Evolutionary conservation across 257 asterid genomes (phyloP).

Genomic region (Scutellaria galericulata): DNA sequence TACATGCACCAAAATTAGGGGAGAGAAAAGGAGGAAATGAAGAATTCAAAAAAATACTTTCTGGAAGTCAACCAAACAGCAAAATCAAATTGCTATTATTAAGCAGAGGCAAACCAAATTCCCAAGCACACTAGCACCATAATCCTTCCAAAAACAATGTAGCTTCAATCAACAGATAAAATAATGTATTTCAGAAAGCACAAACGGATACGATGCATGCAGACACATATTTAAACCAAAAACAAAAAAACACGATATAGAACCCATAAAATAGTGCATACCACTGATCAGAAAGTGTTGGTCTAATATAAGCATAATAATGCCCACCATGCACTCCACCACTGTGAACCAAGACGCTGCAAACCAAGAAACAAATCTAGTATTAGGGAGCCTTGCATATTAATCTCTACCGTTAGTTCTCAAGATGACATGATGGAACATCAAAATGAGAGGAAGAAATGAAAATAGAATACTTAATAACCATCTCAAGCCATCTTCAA

Average conservation of each 20-base stretch:
- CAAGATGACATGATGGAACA: not conserved
- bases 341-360: slow-evolving; percentile 65
- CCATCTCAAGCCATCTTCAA: slow-evolving; percentile 7
- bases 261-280: slow-evolving; percentile 33
- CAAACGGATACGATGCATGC: not conserved
- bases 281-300: slow-evolving; percentile 66
- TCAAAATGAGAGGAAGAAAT: slow-evolving; percentile 14
- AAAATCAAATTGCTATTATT: slow-evolving; percentile 16
- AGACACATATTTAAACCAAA: not conserved
- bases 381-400: not conserved
- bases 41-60: not conserved
- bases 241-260: slow-evolving; percentile 23
- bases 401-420: slow-evolving; percentile 16
- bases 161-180: slow-evolving; percentile 14
- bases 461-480: slow-evolving; percentile 25
- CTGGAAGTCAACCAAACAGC: not conserved
- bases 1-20: not conserved
- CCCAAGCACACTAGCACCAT: slow-evolving; percentile 15
- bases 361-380: slow-evolving; percentile 30
- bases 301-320: slow-evolving; percentile 63
- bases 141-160: slow-evolving; percentile 27
- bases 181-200: slow-evolving; percentile 21
- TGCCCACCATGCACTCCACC: slow-evolving; percentile 75
- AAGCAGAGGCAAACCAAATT: slow-evolving; percentile 1
- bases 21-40: not conserved